phyloP scores from a whole-genome alignment of 805 yeast genomes.

The Cyberlindnera amylophila region DNA sequence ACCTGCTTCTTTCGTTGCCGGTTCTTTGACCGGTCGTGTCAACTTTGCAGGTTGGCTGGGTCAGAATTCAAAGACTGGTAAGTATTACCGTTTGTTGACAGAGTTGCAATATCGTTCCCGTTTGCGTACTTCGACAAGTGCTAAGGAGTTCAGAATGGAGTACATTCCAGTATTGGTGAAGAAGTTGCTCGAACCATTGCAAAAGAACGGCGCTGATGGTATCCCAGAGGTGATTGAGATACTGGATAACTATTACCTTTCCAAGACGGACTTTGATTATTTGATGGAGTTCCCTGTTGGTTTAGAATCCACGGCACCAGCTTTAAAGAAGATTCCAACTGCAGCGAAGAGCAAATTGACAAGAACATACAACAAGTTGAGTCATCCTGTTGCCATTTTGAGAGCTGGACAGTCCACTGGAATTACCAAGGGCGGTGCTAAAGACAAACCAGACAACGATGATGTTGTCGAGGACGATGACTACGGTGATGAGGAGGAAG shows the following conservation, averaged over 20 bases:
- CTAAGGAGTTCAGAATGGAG: constrained; percentile 68
- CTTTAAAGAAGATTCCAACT: constrained; percentile 64
- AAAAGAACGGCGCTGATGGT: constrained; percentile 55
- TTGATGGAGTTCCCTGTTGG: constrained; percentile 84
- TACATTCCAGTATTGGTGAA: constrained; percentile 65
- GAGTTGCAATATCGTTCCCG: constrained; percentile 88
- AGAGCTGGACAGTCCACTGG: constrained; percentile 12
- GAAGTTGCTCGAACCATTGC: constrained; percentile 55
- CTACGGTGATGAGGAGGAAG: constrained; percentile 7
- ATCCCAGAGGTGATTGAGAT: constrained; percentile 59
- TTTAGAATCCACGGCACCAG: constrained; percentile 39
- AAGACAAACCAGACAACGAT: constrained; percentile 11
- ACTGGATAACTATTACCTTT: constrained; percentile 82
- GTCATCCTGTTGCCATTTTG: constrained; percentile 68
- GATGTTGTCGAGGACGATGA: constrained; percentile 18
- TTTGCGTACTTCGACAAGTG: constrained; percentile 72
- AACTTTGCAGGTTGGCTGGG: constrained; percentile 88
- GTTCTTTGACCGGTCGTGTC: constrained; percentile 62
- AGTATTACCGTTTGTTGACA: constrained; percentile 73
- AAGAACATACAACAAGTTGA: constrained; percentile 65
- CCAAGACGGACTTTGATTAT: constrained; percentile 90
- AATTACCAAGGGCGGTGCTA: constrained; percentile 6
- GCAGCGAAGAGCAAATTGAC: constrained; percentile 85
- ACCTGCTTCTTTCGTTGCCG: constrained; percentile 75
- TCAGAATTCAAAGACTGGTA: constrained; percentile 79